phyloP scores from a whole-genome alignment of 805 yeast species.

The Maudiozyma barnettii region DNA sequence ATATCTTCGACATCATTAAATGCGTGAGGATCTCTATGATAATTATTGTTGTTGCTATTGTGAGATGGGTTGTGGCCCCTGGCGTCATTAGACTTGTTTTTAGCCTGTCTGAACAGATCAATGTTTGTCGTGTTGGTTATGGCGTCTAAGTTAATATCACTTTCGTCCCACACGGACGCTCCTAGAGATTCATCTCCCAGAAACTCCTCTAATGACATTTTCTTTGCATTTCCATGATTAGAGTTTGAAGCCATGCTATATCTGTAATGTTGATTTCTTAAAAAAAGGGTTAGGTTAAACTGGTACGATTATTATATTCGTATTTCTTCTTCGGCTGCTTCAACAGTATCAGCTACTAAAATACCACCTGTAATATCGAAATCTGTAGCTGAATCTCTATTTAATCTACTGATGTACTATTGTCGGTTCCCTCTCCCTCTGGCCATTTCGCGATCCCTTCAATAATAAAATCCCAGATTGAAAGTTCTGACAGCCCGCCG shows the following conservation, averaged over 20 bases:
- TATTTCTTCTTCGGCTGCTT: too few species aligned
- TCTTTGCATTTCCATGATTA: slow-evolving; percentile 27
- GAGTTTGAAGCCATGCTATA: slow-evolving; percentile 5
- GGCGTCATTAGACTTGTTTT: neutral
- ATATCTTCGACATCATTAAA: neutral
- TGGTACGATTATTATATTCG: too few species aligned
- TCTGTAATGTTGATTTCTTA: too few species aligned
- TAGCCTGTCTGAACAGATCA: slow-evolving; percentile 18
- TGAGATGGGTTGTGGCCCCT: neutral
- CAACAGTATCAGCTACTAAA: too few species aligned
- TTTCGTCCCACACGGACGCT: slow-evolving; percentile 29
- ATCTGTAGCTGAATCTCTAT: too few species aligned
- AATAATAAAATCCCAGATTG: too few species aligned
- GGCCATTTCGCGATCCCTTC: too few species aligned
- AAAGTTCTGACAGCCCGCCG: too few species aligned
- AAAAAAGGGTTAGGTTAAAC: too few species aligned
- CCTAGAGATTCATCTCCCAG: slow-evolving; percentile 34
- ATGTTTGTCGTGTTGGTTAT: slow-evolving; percentile 26
- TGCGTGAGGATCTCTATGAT: neutral
- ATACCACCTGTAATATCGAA: too few species aligned
- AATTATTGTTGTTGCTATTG: neutral
- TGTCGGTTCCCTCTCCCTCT: too few species aligned
- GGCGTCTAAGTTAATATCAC: slow-evolving; percentile 28
- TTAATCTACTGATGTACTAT: too few species aligned
- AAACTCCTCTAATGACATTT: slow-evolving; percentile 40